Evolutionary conservation across 1,284 basidiomycete genomes (phyloP), one percentile per base, ranked within the genome.

Genomic region (Ceratobasidium sp.): DNA sequence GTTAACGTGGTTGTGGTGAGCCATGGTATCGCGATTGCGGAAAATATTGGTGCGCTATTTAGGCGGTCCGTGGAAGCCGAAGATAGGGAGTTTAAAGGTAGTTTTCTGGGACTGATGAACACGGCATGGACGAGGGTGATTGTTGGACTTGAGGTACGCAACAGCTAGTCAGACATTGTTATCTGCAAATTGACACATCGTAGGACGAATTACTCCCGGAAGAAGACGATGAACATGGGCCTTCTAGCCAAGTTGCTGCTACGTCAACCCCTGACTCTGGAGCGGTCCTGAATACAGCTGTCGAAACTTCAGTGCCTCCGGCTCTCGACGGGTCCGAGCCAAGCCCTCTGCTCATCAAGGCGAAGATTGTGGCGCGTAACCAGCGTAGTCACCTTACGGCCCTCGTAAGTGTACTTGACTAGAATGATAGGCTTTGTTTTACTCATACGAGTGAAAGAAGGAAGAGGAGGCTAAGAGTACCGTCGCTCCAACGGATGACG

Each of bases 21-120:
- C 84, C 95, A 96, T 83, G 94, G 95, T 0, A 84, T 95, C 56
- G 93, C 91, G 83, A 92, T 96, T 58, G 88, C 89, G 69, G 93
- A 95, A 72, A 79, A 81, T 72, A 77, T 83, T 46, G 81, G 78
- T 23, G 80, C 81, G 1, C 63, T 83, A 28, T 53, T 63, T 28
- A 42, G 63, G 18, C 51, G 77, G 44, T 68, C 42, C 68, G 66
- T 58, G n/a, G 5, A 46, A 53, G 51, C 46, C 1, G 77, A 60
- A 20, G 60, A n/a, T 20, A 68, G 53, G n/a, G 70, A 42, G 20
- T 49, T 55, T 18, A 23, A 61, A 12, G 53, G 58, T 51, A 85
- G 87, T 55, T 90, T 89, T 80, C 85, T 85, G 77, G 91, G 92
- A 15, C 85, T 94, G 82, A 82, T 84, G 80, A 94, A 94, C 79